These are phyloP conservation scores for Ophiocytium majus DNA, from an alignment of 352 stramenopile genomes.

Conservation along the genomic window DNA sequence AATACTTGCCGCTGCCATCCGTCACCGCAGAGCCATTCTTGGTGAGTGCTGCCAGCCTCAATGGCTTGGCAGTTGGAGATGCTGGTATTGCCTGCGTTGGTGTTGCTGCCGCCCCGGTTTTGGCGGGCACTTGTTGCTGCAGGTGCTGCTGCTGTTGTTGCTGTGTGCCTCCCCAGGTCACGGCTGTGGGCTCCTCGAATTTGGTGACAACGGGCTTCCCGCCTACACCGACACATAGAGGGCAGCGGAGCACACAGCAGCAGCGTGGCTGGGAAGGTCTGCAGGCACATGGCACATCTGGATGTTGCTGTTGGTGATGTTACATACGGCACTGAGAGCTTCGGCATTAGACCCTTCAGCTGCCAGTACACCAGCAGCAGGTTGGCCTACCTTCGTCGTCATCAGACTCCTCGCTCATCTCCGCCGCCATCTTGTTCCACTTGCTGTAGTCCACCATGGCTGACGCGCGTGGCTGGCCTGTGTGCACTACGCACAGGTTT, in stretches of 20 bases:
- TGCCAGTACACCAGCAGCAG: no score
- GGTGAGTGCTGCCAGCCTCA: conserved; percentile 10
- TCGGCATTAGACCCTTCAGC: no score
- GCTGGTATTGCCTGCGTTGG: no score
- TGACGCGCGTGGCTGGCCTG: no score
- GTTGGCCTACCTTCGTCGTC: conserved; percentile 23
- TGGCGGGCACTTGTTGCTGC: no score
- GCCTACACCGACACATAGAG: conserved; percentile 4
- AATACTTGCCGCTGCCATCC: background rate
- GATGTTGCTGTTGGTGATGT: no score
- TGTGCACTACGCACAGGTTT: no score
- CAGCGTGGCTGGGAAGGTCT: no score
- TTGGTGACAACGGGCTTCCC: conserved; percentile 40
- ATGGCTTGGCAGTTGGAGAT: background rate
- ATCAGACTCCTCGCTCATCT: conserved; percentile 47
- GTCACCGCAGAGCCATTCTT: conserved; percentile 13
- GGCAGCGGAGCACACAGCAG: no score
- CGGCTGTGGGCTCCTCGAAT: conserved; percentile 48
- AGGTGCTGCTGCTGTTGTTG: background rate
- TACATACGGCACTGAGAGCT: no score
- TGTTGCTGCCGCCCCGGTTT: no score
- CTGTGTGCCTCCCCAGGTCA: conserved; percentile 39
- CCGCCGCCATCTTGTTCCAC: conserved; percentile 47
- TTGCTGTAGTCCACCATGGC: conserved; percentile 54
- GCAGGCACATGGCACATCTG: no score